These are phyloP conservation scores for Penicillium turbatum DNA, from an alignment of 495 filamentous ascomycete species.

Conservation along the genomic window DNA sequence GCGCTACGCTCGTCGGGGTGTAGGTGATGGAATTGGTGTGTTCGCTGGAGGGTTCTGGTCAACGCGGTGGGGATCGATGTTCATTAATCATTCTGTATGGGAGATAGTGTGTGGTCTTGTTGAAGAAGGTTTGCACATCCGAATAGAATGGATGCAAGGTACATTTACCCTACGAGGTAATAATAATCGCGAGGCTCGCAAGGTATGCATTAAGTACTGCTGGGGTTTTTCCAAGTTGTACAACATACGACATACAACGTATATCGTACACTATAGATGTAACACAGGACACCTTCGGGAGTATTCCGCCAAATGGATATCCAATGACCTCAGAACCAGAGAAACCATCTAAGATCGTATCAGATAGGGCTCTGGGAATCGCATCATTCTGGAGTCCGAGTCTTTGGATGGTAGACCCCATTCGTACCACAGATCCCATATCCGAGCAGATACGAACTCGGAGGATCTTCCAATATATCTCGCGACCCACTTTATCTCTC, in stretches of 20 bases:
- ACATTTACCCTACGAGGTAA: too few relatives aligned
- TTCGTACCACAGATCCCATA: constrained; percentile 3
- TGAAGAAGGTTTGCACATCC: neutral
- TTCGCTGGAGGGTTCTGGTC: neutral
- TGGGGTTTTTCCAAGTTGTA: neutral
- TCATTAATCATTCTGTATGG: neutral
- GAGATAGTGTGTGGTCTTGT: constrained; percentile 3
- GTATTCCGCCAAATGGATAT: neutral
- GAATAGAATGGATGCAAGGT: too few relatives aligned
- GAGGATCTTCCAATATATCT: neutral
- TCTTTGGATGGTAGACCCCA: neutral
- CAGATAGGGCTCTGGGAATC: neutral
- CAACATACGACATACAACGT: neutral
- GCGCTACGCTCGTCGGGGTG: neutral
- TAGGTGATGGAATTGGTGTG: neutral
- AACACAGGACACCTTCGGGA: neutral
- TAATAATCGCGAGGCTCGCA: too few relatives aligned
- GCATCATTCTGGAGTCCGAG: neutral
- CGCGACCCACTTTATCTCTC: neutral
- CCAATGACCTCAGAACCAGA: neutral
- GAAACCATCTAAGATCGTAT: neutral
- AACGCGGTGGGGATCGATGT: neutral
- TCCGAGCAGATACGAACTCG: constrained; percentile 3
- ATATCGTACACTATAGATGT: too few relatives aligned
- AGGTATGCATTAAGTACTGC: too few relatives aligned